These are phyloP conservation scores for Protea cynaroides DNA, from an alignment of 164 flowering plant species.

Conservation along the genomic window DNA sequence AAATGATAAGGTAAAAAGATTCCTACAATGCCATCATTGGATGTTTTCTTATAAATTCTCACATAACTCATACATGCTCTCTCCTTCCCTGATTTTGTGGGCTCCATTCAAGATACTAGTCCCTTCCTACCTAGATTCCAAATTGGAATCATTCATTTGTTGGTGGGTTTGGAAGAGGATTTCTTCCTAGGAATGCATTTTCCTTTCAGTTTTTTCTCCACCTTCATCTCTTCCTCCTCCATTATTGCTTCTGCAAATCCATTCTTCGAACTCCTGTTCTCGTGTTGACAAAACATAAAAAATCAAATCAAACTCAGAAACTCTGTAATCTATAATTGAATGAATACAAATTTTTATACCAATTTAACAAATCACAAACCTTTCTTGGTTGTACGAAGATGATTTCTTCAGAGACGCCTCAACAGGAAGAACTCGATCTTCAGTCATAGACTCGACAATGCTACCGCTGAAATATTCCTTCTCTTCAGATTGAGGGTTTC, in stretches of 20 bases:
- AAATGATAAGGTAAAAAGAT: too few species aligned
- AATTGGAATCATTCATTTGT: slow-evolving; percentile 5
- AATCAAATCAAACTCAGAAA: too few species aligned
- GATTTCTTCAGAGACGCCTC: slow-evolving; percentile 48
- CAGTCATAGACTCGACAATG: slow-evolving; percentile 54
- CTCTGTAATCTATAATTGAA: too few species aligned
- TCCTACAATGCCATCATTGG: too few species aligned
- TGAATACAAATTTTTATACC: too few species aligned
- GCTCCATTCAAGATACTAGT: too few species aligned
- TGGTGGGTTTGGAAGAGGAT: slow-evolving; percentile 7
- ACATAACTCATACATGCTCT: too few species aligned
- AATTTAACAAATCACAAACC: slow-evolving; percentile 32
- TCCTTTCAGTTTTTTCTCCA: slow-evolving; percentile 24
- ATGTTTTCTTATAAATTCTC: too few species aligned
- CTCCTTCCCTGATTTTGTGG: too few species aligned
- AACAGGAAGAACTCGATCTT: slow-evolving; percentile 21
- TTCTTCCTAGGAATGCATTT: slow-evolving; percentile 53
- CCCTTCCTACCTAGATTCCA: too few species aligned
- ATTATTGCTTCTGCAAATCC: slow-evolving; percentile 24
- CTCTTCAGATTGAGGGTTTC: slow-evolving; percentile 61
- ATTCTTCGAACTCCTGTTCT: not conserved
- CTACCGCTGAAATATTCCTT: slow-evolving; percentile 93
- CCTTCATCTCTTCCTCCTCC: slow-evolving; percentile 21
- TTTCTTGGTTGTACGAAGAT: slow-evolving; percentile 67
- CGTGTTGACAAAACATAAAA: too few species aligned